phyloP scores from a whole-genome alignment of 495 filamentous ascomycete species.

The Aspergillus taichungensis region DNA sequence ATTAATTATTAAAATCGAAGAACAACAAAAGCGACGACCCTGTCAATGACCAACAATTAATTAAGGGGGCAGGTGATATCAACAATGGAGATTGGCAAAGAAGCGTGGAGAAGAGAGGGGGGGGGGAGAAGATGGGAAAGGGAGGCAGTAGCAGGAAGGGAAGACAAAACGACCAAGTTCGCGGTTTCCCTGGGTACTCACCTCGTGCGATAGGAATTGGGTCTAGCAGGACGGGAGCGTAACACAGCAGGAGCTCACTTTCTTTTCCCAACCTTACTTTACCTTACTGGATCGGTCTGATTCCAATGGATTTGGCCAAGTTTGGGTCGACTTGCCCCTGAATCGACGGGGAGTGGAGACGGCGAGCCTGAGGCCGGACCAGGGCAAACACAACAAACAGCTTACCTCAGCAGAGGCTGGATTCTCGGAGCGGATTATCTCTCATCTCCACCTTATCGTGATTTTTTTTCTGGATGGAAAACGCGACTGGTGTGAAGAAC shows the following conservation, averaged over 20 bases:
- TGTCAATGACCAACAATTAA: neutral
- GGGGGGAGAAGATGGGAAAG: constrained; percentile 16
- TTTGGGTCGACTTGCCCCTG: constrained; percentile 18
- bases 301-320: constrained; percentile 3
- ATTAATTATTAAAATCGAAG: constrained; percentile 12
- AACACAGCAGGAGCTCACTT: too few relatives aligned
- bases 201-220: too few relatives aligned
- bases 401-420: neutral
- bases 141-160: constrained; percentile 3
- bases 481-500: constrained; percentile 14
- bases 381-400: neutral
- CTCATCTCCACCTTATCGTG: neutral
- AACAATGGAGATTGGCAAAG: neutral
- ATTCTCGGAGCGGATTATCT: too few relatives aligned
- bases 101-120: constrained; percentile 1
- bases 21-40: constrained; percentile 3
- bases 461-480: constrained; percentile 8
- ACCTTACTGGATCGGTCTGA: too few relatives aligned
- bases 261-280: too few relatives aligned
- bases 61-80: too few relatives aligned
- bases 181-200: too few relatives aligned
- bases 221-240: too few relatives aligned
- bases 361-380: neutral
- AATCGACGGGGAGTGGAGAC: constrained; percentile 9
- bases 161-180: neutral